Conservation (phyloP, 306 rosid genomes). For the Trifolium pratense region DNA sequence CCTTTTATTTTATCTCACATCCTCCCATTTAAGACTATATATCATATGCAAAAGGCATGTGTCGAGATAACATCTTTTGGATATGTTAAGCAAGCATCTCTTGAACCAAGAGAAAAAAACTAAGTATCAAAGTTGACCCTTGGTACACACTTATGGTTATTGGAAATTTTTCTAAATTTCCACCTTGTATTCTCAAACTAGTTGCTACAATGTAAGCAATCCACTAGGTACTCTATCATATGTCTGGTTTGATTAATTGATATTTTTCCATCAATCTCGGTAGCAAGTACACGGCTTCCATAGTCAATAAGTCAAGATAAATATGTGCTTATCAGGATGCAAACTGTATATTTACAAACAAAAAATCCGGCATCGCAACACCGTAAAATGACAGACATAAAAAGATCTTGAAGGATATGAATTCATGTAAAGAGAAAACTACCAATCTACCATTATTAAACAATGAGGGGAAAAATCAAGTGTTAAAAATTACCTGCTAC, state of each 20-base stretch:
- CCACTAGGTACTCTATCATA: neutral
- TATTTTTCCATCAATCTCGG: neutral
- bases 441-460: slow-evolving; percentile 20
- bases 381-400: slow-evolving; percentile 1
- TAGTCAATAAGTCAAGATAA: neutral
- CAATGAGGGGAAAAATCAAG: neutral
- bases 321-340: neutral
- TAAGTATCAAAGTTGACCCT: slow-evolving; percentile 9
- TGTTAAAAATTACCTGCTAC: slow-evolving; percentile 78
- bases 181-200: slow-evolving; percentile 12
- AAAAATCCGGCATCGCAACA: slow-evolving; percentile 7
- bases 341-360: slow-evolving; percentile 12
- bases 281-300: neutral
- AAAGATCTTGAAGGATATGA: slow-evolving; percentile 27
- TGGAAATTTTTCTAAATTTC: slow-evolving; percentile 2
- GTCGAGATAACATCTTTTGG: slow-evolving; percentile 9
- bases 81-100: slow-evolving; percentile 1
- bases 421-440: slow-evolving; percentile 6
- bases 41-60: slow-evolving; percentile 4
- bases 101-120: slow-evolving; percentile 3
- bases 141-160: neutral
- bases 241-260: neutral
- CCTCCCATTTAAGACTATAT: neutral
- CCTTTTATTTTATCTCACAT: slow-evolving; percentile 1
- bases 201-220: neutral